phyloP scores from a whole-genome alignment of 176 grass and related monocot species.

The Oryza glumipatula region DNA sequence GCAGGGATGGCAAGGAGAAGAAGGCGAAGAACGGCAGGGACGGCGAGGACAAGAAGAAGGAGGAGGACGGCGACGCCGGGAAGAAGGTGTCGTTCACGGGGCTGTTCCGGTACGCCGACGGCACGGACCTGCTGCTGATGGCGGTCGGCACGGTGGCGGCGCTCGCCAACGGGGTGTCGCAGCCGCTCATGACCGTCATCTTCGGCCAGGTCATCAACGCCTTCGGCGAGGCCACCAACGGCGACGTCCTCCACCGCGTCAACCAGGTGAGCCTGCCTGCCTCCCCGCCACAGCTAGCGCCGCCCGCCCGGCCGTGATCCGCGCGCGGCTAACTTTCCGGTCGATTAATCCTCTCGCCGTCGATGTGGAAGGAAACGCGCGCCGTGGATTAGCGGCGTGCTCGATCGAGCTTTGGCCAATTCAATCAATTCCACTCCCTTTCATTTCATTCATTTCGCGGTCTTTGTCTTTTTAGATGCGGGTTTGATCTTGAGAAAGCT shows the following conservation, averaged over 20 bases:
- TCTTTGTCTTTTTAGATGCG: neutral
- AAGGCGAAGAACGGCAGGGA: slow-evolving; percentile 9
- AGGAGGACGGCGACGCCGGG: slow-evolving; percentile 11
- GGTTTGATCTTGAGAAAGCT: slow-evolving; percentile 9
- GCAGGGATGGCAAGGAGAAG: slow-evolving; percentile 13
- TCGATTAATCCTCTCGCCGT: neutral
- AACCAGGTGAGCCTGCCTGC: slow-evolving; percentile 43
- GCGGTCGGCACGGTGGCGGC: slow-evolving; percentile 46
- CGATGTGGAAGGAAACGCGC: neutral
- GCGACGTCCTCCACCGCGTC: slow-evolving; percentile 50
- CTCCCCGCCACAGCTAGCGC: too few relatives aligned
- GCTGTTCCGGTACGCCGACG: slow-evolving; percentile 54
- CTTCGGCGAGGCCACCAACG: slow-evolving; percentile 43
- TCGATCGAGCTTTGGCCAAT: neutral
- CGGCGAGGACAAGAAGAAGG: slow-evolving; percentile 8
- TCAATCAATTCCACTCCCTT: neutral
- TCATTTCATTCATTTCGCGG: neutral
- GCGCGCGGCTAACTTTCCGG: neutral
- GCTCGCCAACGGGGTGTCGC: slow-evolving; percentile 60
- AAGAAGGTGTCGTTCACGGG: slow-evolving; percentile 43
- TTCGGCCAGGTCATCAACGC: slow-evolving; percentile 65
- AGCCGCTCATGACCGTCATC: slow-evolving; percentile 67
- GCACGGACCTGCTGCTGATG: slow-evolving; percentile 57
- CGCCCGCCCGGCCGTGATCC: neutral
- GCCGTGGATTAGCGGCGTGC: neutral